Evolutionary conservation across 495 filamentous ascomycete species (phyloP), one percentile per base, ranked within the genome.

Genomic region (Lophiostoma macrostomum): DNA sequence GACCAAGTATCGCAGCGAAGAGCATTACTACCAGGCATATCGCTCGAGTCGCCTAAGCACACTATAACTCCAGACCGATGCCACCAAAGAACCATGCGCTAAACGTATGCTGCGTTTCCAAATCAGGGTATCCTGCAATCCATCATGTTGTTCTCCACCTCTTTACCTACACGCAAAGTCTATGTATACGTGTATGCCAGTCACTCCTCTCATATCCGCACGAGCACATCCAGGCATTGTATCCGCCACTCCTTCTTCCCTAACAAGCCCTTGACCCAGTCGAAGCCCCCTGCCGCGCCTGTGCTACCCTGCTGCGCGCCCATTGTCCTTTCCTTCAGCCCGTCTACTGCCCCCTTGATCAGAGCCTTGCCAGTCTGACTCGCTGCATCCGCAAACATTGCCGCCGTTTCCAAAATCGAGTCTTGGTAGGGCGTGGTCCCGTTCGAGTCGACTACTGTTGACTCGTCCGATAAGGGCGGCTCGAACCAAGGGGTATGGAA

Each of bases 401-500:
- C 60, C 19, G 63, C 69, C 30, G 53, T 64, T 14, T 64, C 53
- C 23, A 61, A 45, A 4, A 48, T 22, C 7, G 41, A 37, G 24
- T 64, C 32, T 27, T 53, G 38, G 40, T 53, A 29, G 12, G 52
- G 45, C 29, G 39, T 41, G 23, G 59, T 50, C 7, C 30, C 48
- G 28, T 55, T 56, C 37, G 41, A 29, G 0, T 41, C 23, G 24
- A 24, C 1, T 23, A 19, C 28, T n/a, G 51, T 40, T 11, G 25
- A 53, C 5, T 45, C 36, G 52, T 18, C 23, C 37, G 51, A 20
- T 29, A 60, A 41, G 44, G 61, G 39, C 8, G 68, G 54, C 39
- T 72, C 71, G 49, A 73, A 73, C 71, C 69, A 73, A 19, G 65
- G 51, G 10, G 58, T 57, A 12, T 61, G 46, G 63, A 73, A 73